Percentiles rank a stretch among this genome's conserved stretches.
phyloP scores from a whole-genome alignment of 345 rosid genomes.

The Salix udensis region DNA sequence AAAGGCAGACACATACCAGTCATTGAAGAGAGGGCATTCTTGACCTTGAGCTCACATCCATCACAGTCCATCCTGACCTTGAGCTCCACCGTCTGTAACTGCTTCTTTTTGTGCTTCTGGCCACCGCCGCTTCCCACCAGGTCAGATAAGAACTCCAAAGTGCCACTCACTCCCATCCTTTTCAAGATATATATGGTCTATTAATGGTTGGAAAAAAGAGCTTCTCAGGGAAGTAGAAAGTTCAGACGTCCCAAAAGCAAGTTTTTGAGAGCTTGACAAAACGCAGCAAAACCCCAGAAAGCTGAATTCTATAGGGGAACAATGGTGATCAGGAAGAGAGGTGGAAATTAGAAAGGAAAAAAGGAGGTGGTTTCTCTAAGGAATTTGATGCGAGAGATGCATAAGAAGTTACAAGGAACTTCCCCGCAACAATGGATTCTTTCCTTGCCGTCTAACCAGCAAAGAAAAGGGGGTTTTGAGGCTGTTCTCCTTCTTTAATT shows the following conservation, averaged over 20 bases:
- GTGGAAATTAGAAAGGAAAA: neutral
- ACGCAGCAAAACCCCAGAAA: neutral
- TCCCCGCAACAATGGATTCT: slow-evolving; percentile 30
- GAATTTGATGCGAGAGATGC: neutral
- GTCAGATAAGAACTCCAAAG: slow-evolving; percentile 73
- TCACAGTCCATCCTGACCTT: slow-evolving; percentile 98
- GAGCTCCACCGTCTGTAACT: slow-evolving; percentile 76
- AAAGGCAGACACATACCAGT: slow-evolving; percentile 41
- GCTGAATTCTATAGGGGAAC: neutral
- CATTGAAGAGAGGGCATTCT: slow-evolving; percentile 74
- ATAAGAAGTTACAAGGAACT: slow-evolving; percentile 27
- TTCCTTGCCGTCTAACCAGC: slow-evolving; percentile 43
- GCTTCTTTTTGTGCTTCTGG: slow-evolving; percentile 59
- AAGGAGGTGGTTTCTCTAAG: neutral
- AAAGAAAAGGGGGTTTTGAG: slow-evolving; percentile 21
- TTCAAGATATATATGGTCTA: neutral
- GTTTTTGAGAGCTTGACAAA: neutral
- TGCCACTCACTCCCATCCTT: slow-evolving; percentile 82
- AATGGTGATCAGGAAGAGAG: neutral
- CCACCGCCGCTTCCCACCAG: slow-evolving; percentile 50
- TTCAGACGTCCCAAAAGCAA: neutral
- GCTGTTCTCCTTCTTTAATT: slow-evolving; percentile 9
- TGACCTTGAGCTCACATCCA: slow-evolving; percentile 97
- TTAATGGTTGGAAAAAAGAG: neutral
- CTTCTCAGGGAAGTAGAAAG: neutral